Base-by-base conservation (phyloP, 2,329 filamentous ascomycete genomes). In the Furcasterigmium furcatum region DNA sequence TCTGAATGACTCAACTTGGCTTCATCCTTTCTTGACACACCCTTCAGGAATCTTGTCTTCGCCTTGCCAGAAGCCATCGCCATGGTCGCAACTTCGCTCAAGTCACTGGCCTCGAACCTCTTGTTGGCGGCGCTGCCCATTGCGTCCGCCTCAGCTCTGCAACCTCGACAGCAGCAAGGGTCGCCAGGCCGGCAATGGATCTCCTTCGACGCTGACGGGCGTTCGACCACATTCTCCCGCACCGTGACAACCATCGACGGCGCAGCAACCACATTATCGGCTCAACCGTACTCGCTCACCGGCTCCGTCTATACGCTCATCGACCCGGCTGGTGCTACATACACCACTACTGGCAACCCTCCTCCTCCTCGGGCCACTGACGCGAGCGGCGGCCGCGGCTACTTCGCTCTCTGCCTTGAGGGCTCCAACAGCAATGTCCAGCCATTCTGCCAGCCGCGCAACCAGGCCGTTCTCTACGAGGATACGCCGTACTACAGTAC, bases 401-500 rank as follows among this genome's bases (percentile, higher is more conserved):
- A 65, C 38, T 55, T 63, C 27, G 50, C 54, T 21, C 47, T 50
- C 10, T 68, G 65, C 54, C 16, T 25, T 16, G 30, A 27, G 19
- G 32, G 32, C 9, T 30, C 32, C 13, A 48, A 52, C 27, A 52
- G 53, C 38, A 53, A 54, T 30, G 50, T 55, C 21, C 49, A 47
- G 12, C 65, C 65, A 0, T 66, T 68, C 39, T 68, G 65, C 45
- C 54, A 55, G 39, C 65, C 65, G 2, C 47, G 48, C 27, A 30
- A 51, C 1, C 61, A 59, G n/a, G 59, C 53, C 38, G 44, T 56
- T 39, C 42, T 68, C 16, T 48, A 54, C 29, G 53, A 58, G 3
- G 62, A 59, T 1, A 45, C 45, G 10, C 60, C 62, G 0, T 68
- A 68, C 44, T 67, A 65, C 45, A 51, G 63, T 66, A 40, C 46